Conservation (phyloP, 2,329 filamentous ascomycete genomes). For the Aspergillus floridensis region DNA sequence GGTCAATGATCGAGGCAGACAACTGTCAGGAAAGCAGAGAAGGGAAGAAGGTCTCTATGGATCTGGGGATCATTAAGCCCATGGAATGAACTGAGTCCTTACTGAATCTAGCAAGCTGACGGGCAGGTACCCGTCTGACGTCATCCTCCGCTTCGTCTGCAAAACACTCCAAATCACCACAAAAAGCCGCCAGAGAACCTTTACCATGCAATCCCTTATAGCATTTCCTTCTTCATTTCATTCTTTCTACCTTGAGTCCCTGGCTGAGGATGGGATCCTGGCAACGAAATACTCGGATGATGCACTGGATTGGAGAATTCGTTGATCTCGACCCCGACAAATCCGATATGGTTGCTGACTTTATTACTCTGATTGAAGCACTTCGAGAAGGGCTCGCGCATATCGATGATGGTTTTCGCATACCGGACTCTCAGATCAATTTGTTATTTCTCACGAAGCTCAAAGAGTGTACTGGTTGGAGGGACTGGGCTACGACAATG, state of each 20-base stretch:
- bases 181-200: background rate
- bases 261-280: constrained; percentile 21
- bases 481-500: constrained; percentile 25
- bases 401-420: constrained; percentile 25
- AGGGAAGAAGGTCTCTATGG: background rate
- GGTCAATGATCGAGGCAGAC: background rate
- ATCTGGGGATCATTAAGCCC: background rate
- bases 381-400: constrained; percentile 27
- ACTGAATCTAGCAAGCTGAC: background rate
- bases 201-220: background rate
- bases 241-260: background rate
- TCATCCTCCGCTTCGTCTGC: constrained; percentile 4
- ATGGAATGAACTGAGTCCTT: background rate
- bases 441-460: constrained; percentile 27
- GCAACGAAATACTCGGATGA: constrained; percentile 27
- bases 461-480: constrained; percentile 25
- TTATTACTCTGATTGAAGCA: constrained; percentile 28
- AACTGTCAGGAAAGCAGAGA: background rate
- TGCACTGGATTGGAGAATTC: constrained; percentile 30
- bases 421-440: constrained; percentile 27
- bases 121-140: constrained; percentile 1
- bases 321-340: constrained; percentile 27
- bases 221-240: background rate
- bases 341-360: constrained; percentile 26
- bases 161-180: background rate